Evolutionary conservation across 169 alveolate species (phyloP).

Genomic region (Cardiosporidium cionae): DNA sequence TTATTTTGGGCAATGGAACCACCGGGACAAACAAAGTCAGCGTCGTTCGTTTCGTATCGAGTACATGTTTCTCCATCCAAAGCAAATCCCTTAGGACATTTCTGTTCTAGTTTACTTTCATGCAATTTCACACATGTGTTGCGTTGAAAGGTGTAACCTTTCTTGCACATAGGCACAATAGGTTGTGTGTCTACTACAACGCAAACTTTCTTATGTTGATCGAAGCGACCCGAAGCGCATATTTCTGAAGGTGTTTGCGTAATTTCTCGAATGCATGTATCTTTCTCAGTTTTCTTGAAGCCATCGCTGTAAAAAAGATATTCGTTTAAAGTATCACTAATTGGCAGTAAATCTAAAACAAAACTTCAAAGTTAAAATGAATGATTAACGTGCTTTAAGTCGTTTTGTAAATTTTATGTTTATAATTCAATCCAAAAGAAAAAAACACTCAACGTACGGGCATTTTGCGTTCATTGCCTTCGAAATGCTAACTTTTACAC

Average conservation of each 20-base stretch:
- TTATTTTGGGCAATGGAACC: background rate
- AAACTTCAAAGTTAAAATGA: too few relatives aligned
- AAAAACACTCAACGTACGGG: too few relatives aligned
- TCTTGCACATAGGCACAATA: background rate
- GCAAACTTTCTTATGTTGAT: background rate
- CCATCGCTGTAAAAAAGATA: background rate
- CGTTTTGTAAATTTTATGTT: too few relatives aligned
- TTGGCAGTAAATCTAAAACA: too few relatives aligned
- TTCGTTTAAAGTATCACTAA: too few relatives aligned
- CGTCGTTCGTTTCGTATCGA: background rate
- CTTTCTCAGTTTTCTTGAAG: background rate
- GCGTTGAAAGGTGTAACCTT: background rate
- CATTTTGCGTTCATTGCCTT: too few relatives aligned
- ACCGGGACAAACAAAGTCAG: background rate
- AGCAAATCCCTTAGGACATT: background rate
- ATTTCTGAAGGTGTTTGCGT: background rate
- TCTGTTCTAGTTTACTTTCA: background rate
- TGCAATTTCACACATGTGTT: background rate
- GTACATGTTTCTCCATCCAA: background rate
- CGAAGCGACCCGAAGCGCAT: background rate
- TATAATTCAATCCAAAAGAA: too few relatives aligned
- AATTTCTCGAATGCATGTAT: background rate
- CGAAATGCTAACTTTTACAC: too few relatives aligned
- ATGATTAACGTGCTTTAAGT: too few relatives aligned
- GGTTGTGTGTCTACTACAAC: background rate